Base-by-base conservation (phyloP, 75 land plant species). In the Pinus taeda region DNA sequence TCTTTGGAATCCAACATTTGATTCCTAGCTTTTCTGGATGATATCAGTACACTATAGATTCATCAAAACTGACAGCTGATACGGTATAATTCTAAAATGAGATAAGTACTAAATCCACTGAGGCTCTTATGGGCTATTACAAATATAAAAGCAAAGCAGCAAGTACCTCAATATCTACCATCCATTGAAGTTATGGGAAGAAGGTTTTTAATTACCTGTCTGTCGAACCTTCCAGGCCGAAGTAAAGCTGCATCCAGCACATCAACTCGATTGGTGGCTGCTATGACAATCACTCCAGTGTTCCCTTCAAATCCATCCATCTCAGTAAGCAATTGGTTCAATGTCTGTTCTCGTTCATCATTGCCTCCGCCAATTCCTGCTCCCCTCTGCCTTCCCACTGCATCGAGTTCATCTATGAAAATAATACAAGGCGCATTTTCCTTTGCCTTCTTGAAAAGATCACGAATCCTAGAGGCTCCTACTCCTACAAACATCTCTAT, bases 291-390 rank as follows among this genome's bases (percentile, higher is more conserved):
- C 30, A 86, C 77, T 55, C 88, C 88, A 36, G 87, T 85, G 56
- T 86, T 85, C 45, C 88, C 88, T 49, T 86, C 87, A 73, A 86
- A 86, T 4, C 87, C 88, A 77, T 86, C 88, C 88, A 86, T 86
- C 80, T 86, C 88, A 57, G 88, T 86, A 39, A 86, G 71, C 21
- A 86, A 77, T 74, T 86, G 88, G 57, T 86, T 86, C 73, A 86
- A 36, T 4, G 88, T 86, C 60, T 86, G 88, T 57, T 86, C 88
- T 36, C 88, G 70, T 72, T 86, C 88, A 77, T 86, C 87, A 78
- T 86, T 86, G 13, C 88, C 88, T 18, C 88, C 88, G 45, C 88
- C 88, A 57, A 86, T 86, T 21, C 88, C 88, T 45, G 88, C 81
- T 3, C 88, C 88, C 57, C 88, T 84, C 66, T 86, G 88, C 57